A percentile compares a stretch with the other conserved stretches of the same genome.
phyloP scores from a whole-genome alignment of 495 filamentous ascomycete genomes.

The Trichoderma reesei region DNA sequence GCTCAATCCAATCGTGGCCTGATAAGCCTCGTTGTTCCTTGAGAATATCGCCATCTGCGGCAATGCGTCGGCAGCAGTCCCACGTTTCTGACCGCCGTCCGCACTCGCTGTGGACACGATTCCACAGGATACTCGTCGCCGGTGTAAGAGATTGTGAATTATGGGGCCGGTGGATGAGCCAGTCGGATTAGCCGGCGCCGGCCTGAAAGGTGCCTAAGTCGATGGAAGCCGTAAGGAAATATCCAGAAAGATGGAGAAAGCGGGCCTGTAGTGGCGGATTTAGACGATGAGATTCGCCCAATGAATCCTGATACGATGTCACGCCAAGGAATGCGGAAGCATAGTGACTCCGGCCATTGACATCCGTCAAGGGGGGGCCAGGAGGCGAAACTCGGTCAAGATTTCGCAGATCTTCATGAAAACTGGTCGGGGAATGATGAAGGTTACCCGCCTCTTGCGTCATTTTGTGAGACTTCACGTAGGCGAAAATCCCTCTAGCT shows the following conservation, averaged over 20 bases:
- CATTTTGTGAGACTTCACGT: not conserved
- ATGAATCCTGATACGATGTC: not conserved
- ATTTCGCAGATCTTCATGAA: not conserved
- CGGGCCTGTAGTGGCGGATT: not conserved
- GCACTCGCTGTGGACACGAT: not conserved
- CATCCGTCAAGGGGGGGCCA: not conserved
- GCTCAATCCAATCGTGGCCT: not conserved
- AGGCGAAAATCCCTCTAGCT: not conserved
- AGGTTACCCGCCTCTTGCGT: not conserved
- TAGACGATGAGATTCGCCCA: not conserved
- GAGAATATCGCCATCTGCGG: not conserved
- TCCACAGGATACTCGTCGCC: not conserved
- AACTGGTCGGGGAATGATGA: not conserved
- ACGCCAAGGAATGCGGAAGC: not conserved
- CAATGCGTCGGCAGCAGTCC: not conserved
- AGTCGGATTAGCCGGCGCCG: conserved; percentile 1
- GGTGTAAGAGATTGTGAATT: conserved; percentile 1
- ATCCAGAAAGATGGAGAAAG: not conserved
- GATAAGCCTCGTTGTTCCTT: not conserved
- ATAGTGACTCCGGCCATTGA: not conserved
- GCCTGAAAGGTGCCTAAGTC: not conserved
- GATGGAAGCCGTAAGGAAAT: not conserved
- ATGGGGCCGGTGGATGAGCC: not conserved
- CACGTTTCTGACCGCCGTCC: not conserved
- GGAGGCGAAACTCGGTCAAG: not conserved